Evolutionary conservation across 306 rosid species (phyloP), one percentile per base, ranked within the genome.

Genomic region (Glycine soja): DNA sequence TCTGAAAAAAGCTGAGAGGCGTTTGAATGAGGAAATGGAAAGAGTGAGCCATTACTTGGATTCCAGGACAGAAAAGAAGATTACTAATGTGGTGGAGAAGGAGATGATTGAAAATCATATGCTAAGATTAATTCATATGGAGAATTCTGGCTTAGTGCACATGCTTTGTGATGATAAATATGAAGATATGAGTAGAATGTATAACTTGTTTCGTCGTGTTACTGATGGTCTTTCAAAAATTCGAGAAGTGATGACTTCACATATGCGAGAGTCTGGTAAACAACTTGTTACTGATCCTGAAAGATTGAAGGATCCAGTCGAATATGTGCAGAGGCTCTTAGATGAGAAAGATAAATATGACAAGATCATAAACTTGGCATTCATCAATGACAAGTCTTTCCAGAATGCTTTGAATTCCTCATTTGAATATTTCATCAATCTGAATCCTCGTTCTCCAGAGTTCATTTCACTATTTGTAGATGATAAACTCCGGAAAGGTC

Each of bases 61-160:
- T 88, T 82, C 92, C 24, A 86, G 63, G 84, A 91, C 91, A 53
- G 97, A 92, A 86, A 86, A 79, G 76, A 95, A 91, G 88, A 92
- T 95, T 70, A 92, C 94, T 43, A 89, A 83, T 61, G 97, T 95
- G 57, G 97, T 92, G 81, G 98, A 92, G 88, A 77, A 86, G 89
- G 94, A 92, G 97, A 91, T 95, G 97, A 92, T 95, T 85, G 92
- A 88, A 63, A 89, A 90, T 82, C 98, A 95, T 92, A 92, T 92
- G 97, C 87, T 88, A 51, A 91, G 95, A 83, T 84, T 95, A 83
- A 95, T 92, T 69, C 94, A 95, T 64, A 92, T 91, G 97, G 95
- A 95, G 71, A 91, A 95, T 81, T 95, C 97, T 75, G 98, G 98
- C 48, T 86, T 95, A 75, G 95, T 92, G 53, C 86, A 91, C 78